Percentiles rank a stretch among this genome's conserved stretches.
Evolutionary conservation across 306 rosid species (phyloP).

Genomic region (Trichosanthes truncata): DNA sequence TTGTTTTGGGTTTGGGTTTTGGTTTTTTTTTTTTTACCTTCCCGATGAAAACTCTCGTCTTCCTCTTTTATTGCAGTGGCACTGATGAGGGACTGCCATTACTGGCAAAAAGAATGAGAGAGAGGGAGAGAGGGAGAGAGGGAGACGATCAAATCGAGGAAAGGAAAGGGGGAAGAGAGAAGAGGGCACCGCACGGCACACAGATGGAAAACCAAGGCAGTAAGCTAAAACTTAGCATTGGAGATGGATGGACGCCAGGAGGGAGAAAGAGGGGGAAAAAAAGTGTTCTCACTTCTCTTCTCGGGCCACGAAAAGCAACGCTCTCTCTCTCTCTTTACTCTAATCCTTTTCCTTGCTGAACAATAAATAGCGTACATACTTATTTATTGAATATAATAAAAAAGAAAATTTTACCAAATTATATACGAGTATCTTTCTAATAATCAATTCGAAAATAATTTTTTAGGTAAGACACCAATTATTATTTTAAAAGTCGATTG

Average conservation of each 20-base stretch:
- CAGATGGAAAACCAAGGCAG: background rate
- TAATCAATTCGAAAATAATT: too few species aligned
- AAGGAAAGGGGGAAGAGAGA: conserved; percentile 18
- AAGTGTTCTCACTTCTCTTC: background rate
- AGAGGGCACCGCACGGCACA: background rate
- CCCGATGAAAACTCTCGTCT: conserved; percentile 86
- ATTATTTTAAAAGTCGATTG: too few species aligned
- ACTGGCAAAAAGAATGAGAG: conserved; percentile 42
- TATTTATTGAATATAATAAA: too few species aligned
- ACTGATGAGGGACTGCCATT: conserved; percentile 53
- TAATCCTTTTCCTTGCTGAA: conserved; percentile 4
- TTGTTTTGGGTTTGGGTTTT: background rate
- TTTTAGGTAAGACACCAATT: too few species aligned
- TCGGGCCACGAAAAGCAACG: conserved; percentile 48
- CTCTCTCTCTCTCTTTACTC: conserved; percentile 11
- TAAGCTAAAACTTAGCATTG: background rate
- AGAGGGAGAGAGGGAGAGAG: conserved; percentile 19
- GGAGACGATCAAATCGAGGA: conserved; percentile 85
- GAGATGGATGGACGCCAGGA: conserved; percentile 6
- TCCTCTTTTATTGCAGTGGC: conserved; percentile 53
- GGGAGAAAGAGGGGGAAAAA: background rate
- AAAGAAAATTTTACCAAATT: too few species aligned
- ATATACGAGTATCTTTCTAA: too few species aligned
- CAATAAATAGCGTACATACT: too few species aligned
- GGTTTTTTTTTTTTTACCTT: conserved; percentile 44